Evolutionary conservation across 176 grass and related monocot genomes (phyloP), one percentile per base, ranked within the genome.

Genomic region (Pharus latifolius): DNA sequence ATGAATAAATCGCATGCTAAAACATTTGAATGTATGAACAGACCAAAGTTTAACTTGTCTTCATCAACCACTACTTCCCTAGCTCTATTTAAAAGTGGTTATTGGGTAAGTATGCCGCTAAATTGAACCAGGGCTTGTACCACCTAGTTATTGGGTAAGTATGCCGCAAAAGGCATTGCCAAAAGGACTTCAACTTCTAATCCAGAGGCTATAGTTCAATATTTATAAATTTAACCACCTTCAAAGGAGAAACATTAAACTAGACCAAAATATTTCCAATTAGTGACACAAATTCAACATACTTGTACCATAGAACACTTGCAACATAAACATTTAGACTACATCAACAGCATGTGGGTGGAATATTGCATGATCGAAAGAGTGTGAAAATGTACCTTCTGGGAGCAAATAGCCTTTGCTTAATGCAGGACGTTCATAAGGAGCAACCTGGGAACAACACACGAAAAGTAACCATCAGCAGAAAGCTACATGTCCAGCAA

Each of bases 321-420:
- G 25, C 44, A 7, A 14, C 1, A 27, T 28, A n/a, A 2, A 44
- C 4, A 17, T 43, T 42, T 66, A 45, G 38, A 47, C 42, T 46
- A 47, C 16, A 49, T 26, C n/a, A n/a, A n/a, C n/a, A n/a, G 44
- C 7, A 67, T 2, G 26, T 20, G 15, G 11, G 35, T 8, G 29
- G 56, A 62, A 53, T 23, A 15, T 22, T 47, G 20, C 1, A 7
- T 3, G 43, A 47, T 11, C 22, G 35, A 17, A 19, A 26, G 6
- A 47, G 25, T 47, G 7, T 37, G 49, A 45, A 20, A 42, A 56
- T 34, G 46, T 45, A 60, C 75, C 75, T 67, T 78, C 40, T 46
- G 75, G 75, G 57, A 67, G 75, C 23, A 78, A 56, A 30, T 46
- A 78, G 10, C 75, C 75, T 78, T 78, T 78, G 75, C 75, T 78